Evolutionary conservation across 768 basidiomycete genomes (phyloP).

Genomic region (Trametes meyenii): DNA sequence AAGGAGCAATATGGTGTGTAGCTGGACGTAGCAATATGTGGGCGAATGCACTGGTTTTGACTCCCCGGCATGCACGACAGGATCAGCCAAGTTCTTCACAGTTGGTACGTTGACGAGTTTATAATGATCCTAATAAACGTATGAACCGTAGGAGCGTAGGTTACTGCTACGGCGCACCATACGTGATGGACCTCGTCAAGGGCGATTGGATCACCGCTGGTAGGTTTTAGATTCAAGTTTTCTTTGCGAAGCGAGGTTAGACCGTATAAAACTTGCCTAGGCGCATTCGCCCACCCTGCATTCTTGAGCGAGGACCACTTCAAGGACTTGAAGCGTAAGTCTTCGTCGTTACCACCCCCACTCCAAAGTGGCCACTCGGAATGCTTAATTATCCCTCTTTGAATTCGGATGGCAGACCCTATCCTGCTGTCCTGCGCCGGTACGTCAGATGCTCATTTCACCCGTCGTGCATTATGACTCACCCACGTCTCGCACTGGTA

Average conservation of each 20-base stretch:
- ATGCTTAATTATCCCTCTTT: not conserved
- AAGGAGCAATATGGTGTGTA: no score
- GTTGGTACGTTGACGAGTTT: not conserved
- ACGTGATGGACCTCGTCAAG: constrained; percentile 47
- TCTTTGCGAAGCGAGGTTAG: not conserved
- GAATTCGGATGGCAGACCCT: constrained; percentile 50
- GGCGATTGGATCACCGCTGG: constrained; percentile 52
- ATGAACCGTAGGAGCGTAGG: constrained; percentile 35
- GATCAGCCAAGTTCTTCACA: not conserved
- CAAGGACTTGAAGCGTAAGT: constrained; percentile 49
- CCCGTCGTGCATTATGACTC: not conserved
- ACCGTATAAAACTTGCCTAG: constrained; percentile 31
- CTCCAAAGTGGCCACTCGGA: not conserved
- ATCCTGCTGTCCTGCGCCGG: constrained; percentile 60
- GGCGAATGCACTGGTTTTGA: no score
- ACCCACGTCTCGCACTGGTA: constrained; percentile 26
- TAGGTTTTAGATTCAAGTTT: constrained; percentile 27
- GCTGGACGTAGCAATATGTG: no score
- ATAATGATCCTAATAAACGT: no score
- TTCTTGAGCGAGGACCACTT: constrained; percentile 52
- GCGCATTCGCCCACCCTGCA: constrained; percentile 60
- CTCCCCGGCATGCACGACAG: no score
- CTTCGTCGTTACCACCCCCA: no score
- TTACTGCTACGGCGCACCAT: constrained; percentile 63
- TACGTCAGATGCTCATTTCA: constrained; percentile 23